Conservation (phyloP, 352 stramenopile genomes). For the Pythium monospermum region DNA sequence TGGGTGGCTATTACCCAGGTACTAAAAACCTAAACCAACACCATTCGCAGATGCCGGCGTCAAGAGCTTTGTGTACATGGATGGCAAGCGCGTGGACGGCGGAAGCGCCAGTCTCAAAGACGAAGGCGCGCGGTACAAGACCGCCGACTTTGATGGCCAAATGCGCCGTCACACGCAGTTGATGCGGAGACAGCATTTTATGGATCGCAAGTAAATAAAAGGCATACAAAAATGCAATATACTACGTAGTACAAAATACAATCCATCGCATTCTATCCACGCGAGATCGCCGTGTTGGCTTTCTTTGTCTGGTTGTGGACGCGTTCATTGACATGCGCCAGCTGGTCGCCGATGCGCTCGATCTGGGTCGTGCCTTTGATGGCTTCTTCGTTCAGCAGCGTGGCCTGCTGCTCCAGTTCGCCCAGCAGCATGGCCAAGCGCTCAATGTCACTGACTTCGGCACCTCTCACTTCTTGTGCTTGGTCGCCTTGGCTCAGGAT, state of each 20-base stretch:
- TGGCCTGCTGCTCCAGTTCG: conserved; percentile 70
- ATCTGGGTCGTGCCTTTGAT: conserved; percentile 70
- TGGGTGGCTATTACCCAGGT: neutral
- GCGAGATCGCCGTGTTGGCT: conserved; percentile 34
- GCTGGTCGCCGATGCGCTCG: conserved; percentile 58
- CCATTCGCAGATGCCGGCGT: conserved; percentile 45
- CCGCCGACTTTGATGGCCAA: conserved; percentile 60
- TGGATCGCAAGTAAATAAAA: conserved; percentile 54
- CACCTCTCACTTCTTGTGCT: neutral
- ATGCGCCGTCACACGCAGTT: conserved; percentile 74
- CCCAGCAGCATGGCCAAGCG: conserved; percentile 48
- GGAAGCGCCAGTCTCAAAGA: conserved; percentile 22
- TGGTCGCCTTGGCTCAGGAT: conserved; percentile 6
- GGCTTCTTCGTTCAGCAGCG: conserved; percentile 56
- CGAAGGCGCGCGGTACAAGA: conserved; percentile 66
- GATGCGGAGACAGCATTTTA: conserved; percentile 80
- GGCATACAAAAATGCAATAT: conserved; percentile 6
- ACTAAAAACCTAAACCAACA: neutral
- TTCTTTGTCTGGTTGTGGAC: conserved; percentile 71
- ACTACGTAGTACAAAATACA: neutral
- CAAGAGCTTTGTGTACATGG: conserved; percentile 79
- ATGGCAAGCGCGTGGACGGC: conserved; percentile 65
- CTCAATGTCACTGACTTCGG: conserved; percentile 56
- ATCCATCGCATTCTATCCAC: neutral
- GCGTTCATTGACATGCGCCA: conserved; percentile 57